Evolutionary conservation across 495 filamentous ascomycete genomes (phyloP), one percentile per base, ranked within the genome.

Genomic region (Penicillium herquei): DNA sequence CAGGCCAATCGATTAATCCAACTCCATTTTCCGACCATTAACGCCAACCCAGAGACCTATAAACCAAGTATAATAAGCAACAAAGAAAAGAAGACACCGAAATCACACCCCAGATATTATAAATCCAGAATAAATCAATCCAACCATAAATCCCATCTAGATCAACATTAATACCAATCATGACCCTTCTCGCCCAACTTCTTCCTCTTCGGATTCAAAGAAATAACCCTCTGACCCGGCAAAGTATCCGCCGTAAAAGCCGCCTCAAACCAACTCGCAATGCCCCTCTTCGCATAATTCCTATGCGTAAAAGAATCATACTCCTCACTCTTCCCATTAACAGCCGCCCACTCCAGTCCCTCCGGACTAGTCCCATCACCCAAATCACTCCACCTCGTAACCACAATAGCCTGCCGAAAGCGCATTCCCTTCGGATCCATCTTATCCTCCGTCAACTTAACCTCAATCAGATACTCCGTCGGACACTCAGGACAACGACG

Each of bases 351-450:
- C 58, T 84, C 78, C 30, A 52, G 49, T 0, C 61, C 70, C 40
- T 56, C 51, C 7, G 81, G 77, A 12, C 63, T 67, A 1, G 64
- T 72, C 3, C 80, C 79, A 69, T 82, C 72, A 2, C 83, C 83
- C 33, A 86, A 63, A 66, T 86, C 83, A 54, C 69, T 76, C 83
- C 83, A 86, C 18, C 81, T 64, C 14, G 81, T 86, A 13, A 86
- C 79, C n/a, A 79, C 70, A 49, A 86, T 76, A 7, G 78, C 77
- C 54, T 84, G 81, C 57, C 74, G 81, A 67, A 86, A 86, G 16
- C 65, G 61, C 6, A 63, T 39, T 6, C 48, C 52, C 7, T 49
- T 56, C 13, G 52, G 46, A 34, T 59, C 50, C 18, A 59, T 55
- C 35, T 59, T 69, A 55, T 86, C 80, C 62, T 84, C 81, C 2